phyloP scores from a whole-genome alignment of 2,329 filamentous ascomycete genomes.

The Nemania sp. region DNA sequence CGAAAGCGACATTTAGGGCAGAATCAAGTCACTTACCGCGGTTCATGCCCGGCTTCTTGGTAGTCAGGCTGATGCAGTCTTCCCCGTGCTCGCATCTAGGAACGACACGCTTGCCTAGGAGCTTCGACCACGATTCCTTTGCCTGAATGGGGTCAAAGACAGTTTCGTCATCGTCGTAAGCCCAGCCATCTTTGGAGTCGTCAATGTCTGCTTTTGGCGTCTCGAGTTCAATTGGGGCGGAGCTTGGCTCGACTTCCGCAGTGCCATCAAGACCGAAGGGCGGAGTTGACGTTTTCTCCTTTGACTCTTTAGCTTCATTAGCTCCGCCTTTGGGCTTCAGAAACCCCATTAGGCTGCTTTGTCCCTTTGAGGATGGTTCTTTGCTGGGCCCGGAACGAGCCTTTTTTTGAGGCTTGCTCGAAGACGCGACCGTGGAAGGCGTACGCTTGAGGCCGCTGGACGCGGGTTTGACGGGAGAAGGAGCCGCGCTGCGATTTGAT shows the following conservation, averaged over 20 bases:
- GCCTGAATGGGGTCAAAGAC: constrained; percentile 70
- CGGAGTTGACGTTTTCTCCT: constrained; percentile 15
- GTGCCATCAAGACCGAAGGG: constrained; percentile 17
- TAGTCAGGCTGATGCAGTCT: constrained; percentile 79
- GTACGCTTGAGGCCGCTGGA: constrained; percentile 37
- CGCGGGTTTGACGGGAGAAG: constrained; percentile 28
- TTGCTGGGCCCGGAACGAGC: constrained; percentile 39
- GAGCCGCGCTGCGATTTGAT: constrained; percentile 15
- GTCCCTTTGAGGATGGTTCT: constrained; percentile 44
- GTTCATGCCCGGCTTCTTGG: constrained; percentile 89
- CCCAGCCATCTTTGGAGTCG: constrained; percentile 6
- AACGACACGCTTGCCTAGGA: constrained; percentile 73
- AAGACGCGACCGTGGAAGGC: constrained; percentile 26
- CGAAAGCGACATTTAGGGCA: neutral
- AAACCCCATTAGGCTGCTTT: constrained; percentile 74
- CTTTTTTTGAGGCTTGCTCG: constrained; percentile 44
- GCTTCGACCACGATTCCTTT: constrained; percentile 83
- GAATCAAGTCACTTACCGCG: constrained; percentile 54
- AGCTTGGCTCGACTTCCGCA: constrained; percentile 19
- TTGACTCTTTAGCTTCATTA: constrained; percentile 15
- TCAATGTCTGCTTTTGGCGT: constrained; percentile 7
- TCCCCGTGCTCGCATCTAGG: constrained; percentile 89
- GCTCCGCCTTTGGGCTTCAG: constrained; percentile 65
- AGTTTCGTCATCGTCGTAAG: constrained; percentile 38
- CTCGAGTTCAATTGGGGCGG: neutral